Base-by-base conservation (phyloP, 176 grass and related monocot genomes). In the Triticum timopheevii region DNA sequence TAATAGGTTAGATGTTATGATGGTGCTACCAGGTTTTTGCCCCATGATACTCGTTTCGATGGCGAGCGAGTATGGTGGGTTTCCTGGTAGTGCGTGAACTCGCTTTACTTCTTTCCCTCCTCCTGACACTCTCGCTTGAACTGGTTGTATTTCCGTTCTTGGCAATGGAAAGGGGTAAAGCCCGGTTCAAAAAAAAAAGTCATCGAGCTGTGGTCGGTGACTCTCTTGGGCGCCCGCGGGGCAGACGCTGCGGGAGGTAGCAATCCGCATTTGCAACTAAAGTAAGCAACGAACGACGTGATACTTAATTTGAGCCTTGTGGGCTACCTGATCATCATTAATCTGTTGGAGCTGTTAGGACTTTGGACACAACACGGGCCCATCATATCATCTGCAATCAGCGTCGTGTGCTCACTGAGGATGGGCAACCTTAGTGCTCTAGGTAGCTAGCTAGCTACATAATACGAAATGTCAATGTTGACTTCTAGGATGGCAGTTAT, bases 221-320 rank as follows among this genome's bases (percentile, higher is more conserved):
- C 2, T 56, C 1, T 56, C 52, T 54, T 56, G 52, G 52, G 52
- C 52, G 52, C 6, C 16, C 5, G 52, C 52, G 6, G 17, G 52
- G 16, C 20, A 56, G 52, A 56, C 52, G 52, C 16, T 19, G 17
- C 17, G 2, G 52, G 56, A 59, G 56, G 15, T 35, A 23, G 77
- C 69, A 61, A 85, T 76, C 8, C n/a, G 77, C 65, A 68, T 15
- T 69, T 69, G 30, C 30, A 52, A 80, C 64, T 47, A 25, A 54
- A 72, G 20, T 0, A 50, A 39, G 22, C 50, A 76, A 74, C 1
- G 2, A 17, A 59, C 20, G 20, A 59, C 17, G 22, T 40, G 28
- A 19, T 80, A 66, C 13, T 66, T 47, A 44, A 33, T 23, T 16
- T 64, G 19, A 64, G 24, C 38, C 13, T 64, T 23, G 59, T 25